A percentile compares a stretch with the other conserved stretches of the same genome.
Evolutionary conservation across 2,329 filamentous ascomycete species (phyloP).

Genomic region (Metarhizium sp.): DNA sequence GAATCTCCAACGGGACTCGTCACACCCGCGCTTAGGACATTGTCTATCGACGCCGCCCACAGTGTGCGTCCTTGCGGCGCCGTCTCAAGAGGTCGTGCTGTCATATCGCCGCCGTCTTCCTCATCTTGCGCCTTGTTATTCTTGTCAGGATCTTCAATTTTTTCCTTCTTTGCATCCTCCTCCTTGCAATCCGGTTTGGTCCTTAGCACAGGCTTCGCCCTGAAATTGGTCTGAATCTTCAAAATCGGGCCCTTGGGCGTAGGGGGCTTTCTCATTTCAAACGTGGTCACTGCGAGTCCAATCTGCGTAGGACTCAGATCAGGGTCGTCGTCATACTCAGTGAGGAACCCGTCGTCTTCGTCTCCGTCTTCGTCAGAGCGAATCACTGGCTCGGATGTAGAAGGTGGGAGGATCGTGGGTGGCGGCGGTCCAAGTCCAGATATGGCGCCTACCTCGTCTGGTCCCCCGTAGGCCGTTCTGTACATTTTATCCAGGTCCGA

Average conservation of each 20-base stretch:
- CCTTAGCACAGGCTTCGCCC: slow-evolving; percentile 1
- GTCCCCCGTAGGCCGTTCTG: slow-evolving; percentile 44
- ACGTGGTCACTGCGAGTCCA: slow-evolving; percentile 16
- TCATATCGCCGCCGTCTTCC: slow-evolving; percentile 27
- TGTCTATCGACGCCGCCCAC: slow-evolving; percentile 33
- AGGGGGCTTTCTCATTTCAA: slow-evolving; percentile 12
- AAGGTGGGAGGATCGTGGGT: slow-evolving; percentile 1
- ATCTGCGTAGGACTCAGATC: slow-evolving; percentile 9
- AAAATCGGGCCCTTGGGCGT: slow-evolving; percentile 21
- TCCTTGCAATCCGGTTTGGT: slow-evolving; percentile 2
- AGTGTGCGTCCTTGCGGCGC: slow-evolving; percentile 16
- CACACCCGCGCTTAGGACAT: slow-evolving; percentile 25
- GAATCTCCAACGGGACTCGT: slow-evolving; percentile 14
- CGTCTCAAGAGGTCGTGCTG: slow-evolving; percentile 26
- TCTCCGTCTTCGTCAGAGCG: slow-evolving; percentile 2
- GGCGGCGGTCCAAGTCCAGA: slow-evolving; percentile 23
- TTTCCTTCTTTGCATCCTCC: not conserved
- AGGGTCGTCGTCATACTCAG: slow-evolving; percentile 13
- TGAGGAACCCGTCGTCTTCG: slow-evolving; percentile 8
- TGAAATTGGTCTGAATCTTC: slow-evolving; percentile 36
- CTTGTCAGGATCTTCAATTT: slow-evolving; percentile 2
- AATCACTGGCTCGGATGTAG: slow-evolving; percentile 11
- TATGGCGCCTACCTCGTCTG: slow-evolving; percentile 35
- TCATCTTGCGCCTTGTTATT: slow-evolving; percentile 12
- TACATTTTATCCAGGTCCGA: slow-evolving; percentile 48